Conservation (phyloP, 1,139 yeast genomes). For the Geotrichum phurueaensis region DNA sequence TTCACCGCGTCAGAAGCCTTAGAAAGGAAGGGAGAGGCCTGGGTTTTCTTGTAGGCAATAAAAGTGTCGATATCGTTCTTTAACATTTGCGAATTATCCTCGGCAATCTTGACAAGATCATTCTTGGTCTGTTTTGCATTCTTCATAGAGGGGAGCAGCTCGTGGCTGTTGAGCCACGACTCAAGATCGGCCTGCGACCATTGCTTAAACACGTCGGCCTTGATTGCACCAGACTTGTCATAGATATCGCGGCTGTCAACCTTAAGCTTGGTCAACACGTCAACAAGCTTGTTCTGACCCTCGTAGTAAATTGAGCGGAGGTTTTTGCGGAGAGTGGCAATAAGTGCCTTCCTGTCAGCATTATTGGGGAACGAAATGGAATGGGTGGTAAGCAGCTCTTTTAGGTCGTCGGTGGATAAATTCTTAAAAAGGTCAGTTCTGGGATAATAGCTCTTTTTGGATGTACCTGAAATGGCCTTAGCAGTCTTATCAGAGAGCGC, state of each 20-base stretch:
- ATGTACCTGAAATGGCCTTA: slow-evolving; percentile 29
- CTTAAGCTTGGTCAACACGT: not conserved
- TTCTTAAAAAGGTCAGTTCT: slow-evolving; percentile 4
- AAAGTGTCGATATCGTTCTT: slow-evolving; percentile 9
- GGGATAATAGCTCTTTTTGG: slow-evolving; percentile 7
- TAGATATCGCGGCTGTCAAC: slow-evolving; percentile 9
- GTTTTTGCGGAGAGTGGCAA: slow-evolving; percentile 11
- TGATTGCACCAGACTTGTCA: slow-evolving; percentile 11
- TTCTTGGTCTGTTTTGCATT: not conserved
- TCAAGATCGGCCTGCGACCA: slow-evolving; percentile 12
- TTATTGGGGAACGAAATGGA: slow-evolving; percentile 1
- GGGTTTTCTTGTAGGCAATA: slow-evolving; percentile 3
- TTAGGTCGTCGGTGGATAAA: slow-evolving; percentile 3
- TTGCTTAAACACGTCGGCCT: slow-evolving; percentile 4
- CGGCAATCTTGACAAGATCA: slow-evolving; percentile 13
- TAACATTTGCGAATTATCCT: slow-evolving; percentile 1
- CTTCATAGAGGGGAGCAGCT: not conserved
- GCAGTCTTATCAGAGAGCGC: slow-evolving; percentile 32
- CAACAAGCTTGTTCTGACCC: slow-evolving; percentile 4
- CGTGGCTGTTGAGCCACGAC: slow-evolving; percentile 13
- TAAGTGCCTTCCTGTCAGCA: slow-evolving; percentile 4
- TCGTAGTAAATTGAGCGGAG: slow-evolving; percentile 8
- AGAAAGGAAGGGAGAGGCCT: slow-evolving; percentile 6
- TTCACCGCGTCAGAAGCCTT: slow-evolving; percentile 12
- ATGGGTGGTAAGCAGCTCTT: slow-evolving; percentile 1